These are phyloP conservation scores for Hypocrella siamensis DNA, from an alignment of 2,329 filamentous ascomycete species.

Conservation along the genomic window DNA sequence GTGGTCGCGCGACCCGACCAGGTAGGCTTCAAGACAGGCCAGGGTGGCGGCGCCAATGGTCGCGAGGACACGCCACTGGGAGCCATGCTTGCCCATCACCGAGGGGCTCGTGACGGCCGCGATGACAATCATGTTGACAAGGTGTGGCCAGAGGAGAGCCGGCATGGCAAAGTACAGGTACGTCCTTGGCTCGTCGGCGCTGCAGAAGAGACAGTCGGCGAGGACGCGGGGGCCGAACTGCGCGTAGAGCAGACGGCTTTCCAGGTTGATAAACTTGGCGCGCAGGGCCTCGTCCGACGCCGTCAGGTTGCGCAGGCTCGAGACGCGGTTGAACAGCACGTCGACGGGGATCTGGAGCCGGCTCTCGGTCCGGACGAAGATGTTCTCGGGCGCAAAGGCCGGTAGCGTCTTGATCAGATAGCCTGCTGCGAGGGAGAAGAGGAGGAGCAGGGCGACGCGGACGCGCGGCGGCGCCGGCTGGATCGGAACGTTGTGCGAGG, in stretches of 20 bases:
- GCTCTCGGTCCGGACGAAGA: conserved; percentile 64
- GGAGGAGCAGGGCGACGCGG: conserved; percentile 41
- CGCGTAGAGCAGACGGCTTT: conserved; percentile 67
- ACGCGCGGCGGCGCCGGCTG: conserved; percentile 38
- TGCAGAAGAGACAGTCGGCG: conserved; percentile 69
- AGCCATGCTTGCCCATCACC: conserved; percentile 46
- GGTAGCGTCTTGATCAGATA: conserved; percentile 48
- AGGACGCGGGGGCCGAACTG: conserved; percentile 65
- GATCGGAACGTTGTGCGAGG: conserved; percentile 33
- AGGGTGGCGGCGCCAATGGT: conserved; percentile 45
- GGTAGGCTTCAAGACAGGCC: conserved; percentile 49
- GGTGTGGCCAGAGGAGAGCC: conserved; percentile 57
- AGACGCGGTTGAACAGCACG: conserved; percentile 66
- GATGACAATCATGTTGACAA: conserved; percentile 58
- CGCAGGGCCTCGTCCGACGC: conserved; percentile 48
- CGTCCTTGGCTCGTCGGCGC: conserved; percentile 46
- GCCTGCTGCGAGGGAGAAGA: conserved; percentile 32
- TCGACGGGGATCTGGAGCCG: conserved; percentile 76
- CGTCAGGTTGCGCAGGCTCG: conserved; percentile 39
- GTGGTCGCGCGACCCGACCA: conserved; percentile 49
- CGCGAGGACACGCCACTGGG: conserved; percentile 55
- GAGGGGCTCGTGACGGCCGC: conserved; percentile 57
- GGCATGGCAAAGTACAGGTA: conserved; percentile 76
- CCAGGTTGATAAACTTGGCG: conserved; percentile 50
- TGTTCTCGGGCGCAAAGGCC: conserved; percentile 56